These are phyloP conservation scores for Pichia sp. DNA, from an alignment of 1,139 yeast species.

Conservation along the genomic window DNA sequence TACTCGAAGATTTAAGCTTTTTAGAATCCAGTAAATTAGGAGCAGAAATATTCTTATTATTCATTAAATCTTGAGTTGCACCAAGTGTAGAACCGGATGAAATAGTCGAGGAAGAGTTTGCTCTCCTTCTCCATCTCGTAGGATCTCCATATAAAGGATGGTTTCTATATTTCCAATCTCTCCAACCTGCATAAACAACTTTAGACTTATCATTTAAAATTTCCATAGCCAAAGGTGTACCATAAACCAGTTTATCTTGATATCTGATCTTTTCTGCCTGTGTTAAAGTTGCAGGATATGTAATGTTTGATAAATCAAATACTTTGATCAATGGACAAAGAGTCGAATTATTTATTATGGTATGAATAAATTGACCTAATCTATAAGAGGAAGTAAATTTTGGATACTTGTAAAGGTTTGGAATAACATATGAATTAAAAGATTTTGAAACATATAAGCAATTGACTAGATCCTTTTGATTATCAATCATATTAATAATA, in stretches of 20 bases:
- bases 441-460: constrained; percentile 47
- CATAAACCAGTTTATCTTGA: constrained; percentile 20
- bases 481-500: constrained; percentile 24
- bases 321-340: constrained; percentile 48
- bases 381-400: constrained; percentile 62
- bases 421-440: constrained; percentile 49
- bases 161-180: constrained; percentile 76
- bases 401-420: constrained; percentile 49
- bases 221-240: constrained; percentile 12
- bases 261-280: constrained; percentile 25
- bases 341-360: constrained; percentile 48
- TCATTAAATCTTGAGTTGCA: background rate
- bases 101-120: constrained; percentile 6
- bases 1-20: background rate
- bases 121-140: constrained; percentile 7
- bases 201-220: constrained; percentile 12
- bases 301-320: constrained; percentile 53
- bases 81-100: constrained; percentile 1
- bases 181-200: constrained; percentile 59
- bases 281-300: constrained; percentile 40
- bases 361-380: constrained; percentile 69
- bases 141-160: constrained; percentile 54
- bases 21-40: constrained; percentile 8
- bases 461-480: constrained; percentile 31
- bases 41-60: constrained; percentile 5